Conservation (phyloP, 768 basidiomycete genomes). For the Naganishia antarctica region DNA sequence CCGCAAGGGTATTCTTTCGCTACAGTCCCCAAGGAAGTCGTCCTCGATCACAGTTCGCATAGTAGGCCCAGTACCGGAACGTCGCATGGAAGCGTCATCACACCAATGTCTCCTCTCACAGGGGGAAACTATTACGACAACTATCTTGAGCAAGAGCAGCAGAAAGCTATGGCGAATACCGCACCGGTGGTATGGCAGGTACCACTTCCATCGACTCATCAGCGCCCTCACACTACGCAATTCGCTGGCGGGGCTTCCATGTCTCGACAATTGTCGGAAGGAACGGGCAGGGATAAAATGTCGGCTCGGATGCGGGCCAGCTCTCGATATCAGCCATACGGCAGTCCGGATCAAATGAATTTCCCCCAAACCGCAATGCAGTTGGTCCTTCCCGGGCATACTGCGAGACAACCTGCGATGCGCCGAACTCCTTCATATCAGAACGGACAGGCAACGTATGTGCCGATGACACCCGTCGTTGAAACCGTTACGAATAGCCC, state of each 20-base stretch:
- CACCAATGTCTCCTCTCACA: slow-evolving; percentile 11
- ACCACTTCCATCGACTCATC: neutral
- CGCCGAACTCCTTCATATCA: slow-evolving; percentile 10
- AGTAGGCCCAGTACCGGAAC: slow-evolving; percentile 13
- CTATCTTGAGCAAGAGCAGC: slow-evolving; percentile 20
- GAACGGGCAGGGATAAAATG: slow-evolving; percentile 4
- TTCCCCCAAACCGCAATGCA: neutral
- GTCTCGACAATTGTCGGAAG: slow-evolving; percentile 16
- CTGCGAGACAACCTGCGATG: neutral
- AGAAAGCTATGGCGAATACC: slow-evolving; percentile 3
- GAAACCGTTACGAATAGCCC: slow-evolving; percentile 15
- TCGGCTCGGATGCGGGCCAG: neutral
- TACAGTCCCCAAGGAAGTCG: neutral
- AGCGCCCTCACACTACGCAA: slow-evolving; percentile 3
- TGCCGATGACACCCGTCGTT: slow-evolving; percentile 7
- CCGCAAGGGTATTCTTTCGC: slow-evolving; percentile 6
- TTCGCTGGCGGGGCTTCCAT: slow-evolving; percentile 1
- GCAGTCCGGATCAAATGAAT: slow-evolving; percentile 4
- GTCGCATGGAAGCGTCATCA: slow-evolving; percentile 12
- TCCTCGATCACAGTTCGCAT: slow-evolving; percentile 5
- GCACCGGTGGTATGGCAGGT: slow-evolving; percentile 11
- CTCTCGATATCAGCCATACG: slow-evolving; percentile 13
- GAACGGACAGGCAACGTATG: slow-evolving; percentile 3
- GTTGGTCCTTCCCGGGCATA: slow-evolving; percentile 4
- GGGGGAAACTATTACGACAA: slow-evolving; percentile 20